Conservation (phyloP, 345 rosid genomes). For the Isatis tinctoria region DNA sequence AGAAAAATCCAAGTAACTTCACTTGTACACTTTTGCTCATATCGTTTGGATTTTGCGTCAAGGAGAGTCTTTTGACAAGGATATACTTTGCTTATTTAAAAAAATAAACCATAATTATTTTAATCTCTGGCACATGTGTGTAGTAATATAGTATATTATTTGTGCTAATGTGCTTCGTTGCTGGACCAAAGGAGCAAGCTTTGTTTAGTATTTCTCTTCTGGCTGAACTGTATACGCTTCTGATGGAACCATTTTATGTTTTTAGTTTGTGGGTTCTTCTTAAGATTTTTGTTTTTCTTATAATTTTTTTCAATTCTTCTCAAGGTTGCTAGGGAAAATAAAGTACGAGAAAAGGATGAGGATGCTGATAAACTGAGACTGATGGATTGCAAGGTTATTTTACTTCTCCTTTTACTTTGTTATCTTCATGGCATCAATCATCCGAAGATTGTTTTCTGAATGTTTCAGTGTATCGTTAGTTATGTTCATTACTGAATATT, state of each 20-base stretch:
- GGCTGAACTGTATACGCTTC: neutral
- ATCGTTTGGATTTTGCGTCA: neutral
- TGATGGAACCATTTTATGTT: neutral
- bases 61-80: slow-evolving; percentile 4
- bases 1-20: slow-evolving; percentile 48
- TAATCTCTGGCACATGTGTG: slow-evolving; percentile 18
- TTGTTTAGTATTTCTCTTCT: neutral
- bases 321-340: slow-evolving; percentile 16
- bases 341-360: slow-evolving; percentile 17
- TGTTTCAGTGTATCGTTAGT: neutral
- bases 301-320: neutral
- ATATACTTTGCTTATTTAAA: neutral
- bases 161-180: neutral
- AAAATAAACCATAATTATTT: neutral
- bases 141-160: neutral
- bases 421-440: neutral
- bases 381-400: slow-evolving; percentile 24
- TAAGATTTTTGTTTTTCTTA: neutral
- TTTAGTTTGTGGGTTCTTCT: neutral
- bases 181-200: neutral
- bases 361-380: slow-evolving; percentile 4
- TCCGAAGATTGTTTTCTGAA: neutral
- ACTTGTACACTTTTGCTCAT: neutral
- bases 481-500: neutral
- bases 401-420: neutral